Percentiles rank a stretch among this genome's conserved stretches.
These are phyloP conservation scores for Rhynchospora pubera DNA, from an alignment of 176 grass and related monocot species.

Conservation along the genomic window DNA sequence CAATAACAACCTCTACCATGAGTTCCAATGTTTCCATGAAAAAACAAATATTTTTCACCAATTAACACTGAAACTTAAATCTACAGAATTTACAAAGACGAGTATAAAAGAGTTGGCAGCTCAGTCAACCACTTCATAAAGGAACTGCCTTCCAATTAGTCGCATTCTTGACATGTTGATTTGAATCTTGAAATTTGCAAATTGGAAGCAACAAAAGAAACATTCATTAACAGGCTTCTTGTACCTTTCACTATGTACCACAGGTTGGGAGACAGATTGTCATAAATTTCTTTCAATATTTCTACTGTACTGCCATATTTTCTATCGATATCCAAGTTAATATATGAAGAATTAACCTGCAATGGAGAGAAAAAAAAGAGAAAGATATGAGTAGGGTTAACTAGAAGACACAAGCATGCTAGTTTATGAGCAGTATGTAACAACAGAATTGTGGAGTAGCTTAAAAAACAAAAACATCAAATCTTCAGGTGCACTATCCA, in stretches of 20 bases:
- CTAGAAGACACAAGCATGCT: neutral
- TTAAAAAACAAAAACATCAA: neutral
- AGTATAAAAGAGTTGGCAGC: conserved; percentile 40
- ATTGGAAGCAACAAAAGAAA: conserved; percentile 38
- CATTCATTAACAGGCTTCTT: conserved; percentile 31
- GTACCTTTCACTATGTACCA: conserved; percentile 48
- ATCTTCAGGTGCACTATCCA: neutral
- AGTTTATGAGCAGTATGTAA: neutral
- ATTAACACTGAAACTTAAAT: conserved; percentile 55
- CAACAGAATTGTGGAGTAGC: neutral
- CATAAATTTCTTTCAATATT: conserved; percentile 39
- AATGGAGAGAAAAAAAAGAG: conserved; percentile 16
- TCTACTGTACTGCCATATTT: conserved; percentile 42
- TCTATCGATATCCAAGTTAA: conserved; percentile 34
- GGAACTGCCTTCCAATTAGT: conserved; percentile 32
- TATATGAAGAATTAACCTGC: conserved; percentile 66
- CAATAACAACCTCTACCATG: conserved; percentile 75
- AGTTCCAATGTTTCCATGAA: conserved; percentile 48
- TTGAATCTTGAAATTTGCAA: conserved; percentile 39
- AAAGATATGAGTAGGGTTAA: neutral
- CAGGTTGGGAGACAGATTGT: conserved; percentile 22
- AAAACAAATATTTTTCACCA: conserved; percentile 43
- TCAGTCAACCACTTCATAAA: conserved; percentile 49
- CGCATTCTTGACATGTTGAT: conserved; percentile 39
- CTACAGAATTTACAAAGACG: conserved; percentile 75